phyloP scores from a whole-genome alignment of 2,329 filamentous ascomycete species.

The Akanthomyces lecanii region DNA sequence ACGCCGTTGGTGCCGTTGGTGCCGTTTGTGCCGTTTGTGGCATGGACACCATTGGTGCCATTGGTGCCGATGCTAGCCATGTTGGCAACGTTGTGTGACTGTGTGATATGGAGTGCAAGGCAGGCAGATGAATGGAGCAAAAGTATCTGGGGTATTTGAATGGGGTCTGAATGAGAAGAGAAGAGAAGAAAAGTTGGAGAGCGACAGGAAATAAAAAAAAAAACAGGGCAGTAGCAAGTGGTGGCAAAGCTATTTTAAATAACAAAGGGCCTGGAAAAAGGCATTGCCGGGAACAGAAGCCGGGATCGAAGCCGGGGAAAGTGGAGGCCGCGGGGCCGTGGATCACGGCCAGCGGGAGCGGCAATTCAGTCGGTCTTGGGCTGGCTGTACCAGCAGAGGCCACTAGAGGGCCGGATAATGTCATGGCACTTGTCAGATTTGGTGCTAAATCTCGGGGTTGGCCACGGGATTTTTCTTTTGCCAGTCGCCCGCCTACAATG shows the following conservation, averaged over 20 bases:
- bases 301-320: slow-evolving; percentile 6
- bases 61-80: neutral
- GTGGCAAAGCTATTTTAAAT: neutral
- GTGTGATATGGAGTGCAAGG: neutral
- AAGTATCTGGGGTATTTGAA: neutral
- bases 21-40: slow-evolving; percentile 23
- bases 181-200: too few relatives aligned
- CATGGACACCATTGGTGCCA: slow-evolving; percentile 9
- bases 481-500: too few relatives aligned
- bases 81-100: neutral
- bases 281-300: slow-evolving; percentile 6
- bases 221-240: neutral
- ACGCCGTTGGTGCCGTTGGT: slow-evolving; percentile 22
- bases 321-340: slow-evolving; percentile 1
- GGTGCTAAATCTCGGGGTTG: too few relatives aligned
- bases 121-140: too few relatives aligned
- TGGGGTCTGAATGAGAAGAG: too few relatives aligned
- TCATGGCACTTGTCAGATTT: too few relatives aligned
- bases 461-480: too few relatives aligned
- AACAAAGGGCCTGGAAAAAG: neutral
- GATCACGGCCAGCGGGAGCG: slow-evolving; percentile 2
- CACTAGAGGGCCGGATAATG: too few relatives aligned
- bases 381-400: too few relatives aligned
- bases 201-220: neutral
- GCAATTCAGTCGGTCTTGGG: neutral